Evolutionary conservation across 1,139 yeast genomes (phyloP), one percentile per base, ranked within the genome.

Genomic region (Hyphopichia fennica): DNA sequence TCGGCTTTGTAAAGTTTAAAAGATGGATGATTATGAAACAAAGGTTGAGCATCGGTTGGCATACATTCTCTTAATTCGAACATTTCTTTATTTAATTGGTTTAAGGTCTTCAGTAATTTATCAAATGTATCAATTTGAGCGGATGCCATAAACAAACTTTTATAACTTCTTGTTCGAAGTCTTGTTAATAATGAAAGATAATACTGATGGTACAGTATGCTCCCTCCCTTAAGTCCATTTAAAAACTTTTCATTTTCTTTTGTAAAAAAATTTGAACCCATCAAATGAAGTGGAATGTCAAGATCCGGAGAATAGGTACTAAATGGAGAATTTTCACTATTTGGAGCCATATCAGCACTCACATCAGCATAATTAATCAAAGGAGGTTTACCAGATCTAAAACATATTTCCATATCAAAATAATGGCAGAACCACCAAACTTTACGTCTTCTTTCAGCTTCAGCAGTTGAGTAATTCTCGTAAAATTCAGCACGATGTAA

Each of bases 361-460:
- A 41, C 45, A 37, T 58, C 63, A 1, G 37, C 34, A 11, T 35
- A 33, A 35, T 56, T 56, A 17, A 60, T 48, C 17, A 52, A 20
- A 1, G 64, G 64, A 3, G 63, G 57, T 29, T 57, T 58, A 7
- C 63, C 64, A 5, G 47, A 38, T 15, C 60, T 46, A 45, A 50
- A 57, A 32, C 60, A 53, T 2, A 52, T 41, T 18, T 60, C 64
- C 50, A 53, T 52, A 34, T 60, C 63, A 18, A 49, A 50, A 38
- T 44, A 57, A n/a, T 52, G 54, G 35, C 60, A 56, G 31, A 49
- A 41, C 56, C 60, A 53, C 63, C 63, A 60, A 2, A 58, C 16
- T 7, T 41, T 49, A 32, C 53, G 44, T 11, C 58, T 44, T 17
- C 38, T 42, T 9, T 42, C 35, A 29, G 42, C 47, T 17, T 47